phyloP scores from a whole-genome alignment of 1,139 yeast species.

The Yamadazyma conglobata region DNA sequence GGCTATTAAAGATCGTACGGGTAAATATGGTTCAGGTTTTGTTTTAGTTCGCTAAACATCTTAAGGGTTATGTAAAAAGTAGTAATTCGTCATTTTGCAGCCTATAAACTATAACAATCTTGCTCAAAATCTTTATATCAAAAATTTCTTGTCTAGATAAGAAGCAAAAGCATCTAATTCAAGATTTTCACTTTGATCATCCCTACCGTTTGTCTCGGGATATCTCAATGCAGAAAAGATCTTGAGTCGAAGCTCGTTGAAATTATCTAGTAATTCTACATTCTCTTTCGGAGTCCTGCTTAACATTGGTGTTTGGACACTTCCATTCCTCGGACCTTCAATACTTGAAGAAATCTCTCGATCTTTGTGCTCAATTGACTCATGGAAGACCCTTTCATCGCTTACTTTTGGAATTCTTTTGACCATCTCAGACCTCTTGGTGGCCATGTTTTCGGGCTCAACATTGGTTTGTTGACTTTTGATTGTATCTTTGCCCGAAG shows the following conservation, averaged over 20 bases:
- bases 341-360: background rate
- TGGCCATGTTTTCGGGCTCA: background rate
- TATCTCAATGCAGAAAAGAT: background rate
- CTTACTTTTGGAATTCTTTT: too few species aligned
- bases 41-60: background rate
- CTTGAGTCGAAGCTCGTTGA: background rate
- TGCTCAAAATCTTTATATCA: background rate
- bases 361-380: too few species aligned
- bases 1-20: too few species aligned
- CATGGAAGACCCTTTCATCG: too few species aligned
- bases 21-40: too few species aligned
- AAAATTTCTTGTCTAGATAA: background rate
- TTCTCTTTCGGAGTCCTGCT: too few species aligned
- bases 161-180: background rate
- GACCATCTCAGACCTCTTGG: background rate
- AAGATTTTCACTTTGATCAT: background rate
- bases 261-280: background rate
- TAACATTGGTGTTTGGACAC: background rate
- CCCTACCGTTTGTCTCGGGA: background rate
- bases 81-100: too few species aligned
- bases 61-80: constrained; percentile 1
- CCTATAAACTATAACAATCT: background rate
- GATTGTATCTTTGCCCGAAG: too few species aligned
- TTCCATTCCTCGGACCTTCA: background rate
- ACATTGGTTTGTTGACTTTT: too few species aligned